A percentile compares a stretch with the other conserved stretches of the same genome.
Evolutionary conservation across 768 basidiomycete genomes (phyloP).

Genomic region (Tylopilus plumbeoviolaceoides): DNA sequence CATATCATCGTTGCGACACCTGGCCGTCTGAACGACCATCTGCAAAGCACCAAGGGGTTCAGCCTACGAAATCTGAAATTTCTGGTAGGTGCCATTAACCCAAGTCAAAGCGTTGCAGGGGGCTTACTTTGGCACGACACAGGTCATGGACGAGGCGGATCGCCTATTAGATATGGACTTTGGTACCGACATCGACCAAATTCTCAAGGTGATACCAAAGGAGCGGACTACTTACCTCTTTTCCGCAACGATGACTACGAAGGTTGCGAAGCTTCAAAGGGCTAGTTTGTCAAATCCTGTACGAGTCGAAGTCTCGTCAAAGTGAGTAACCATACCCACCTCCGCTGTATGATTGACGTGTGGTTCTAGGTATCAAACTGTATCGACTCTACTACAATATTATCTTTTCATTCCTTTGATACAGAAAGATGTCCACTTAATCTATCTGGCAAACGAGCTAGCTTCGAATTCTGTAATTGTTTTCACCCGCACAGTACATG

Average conservation of each 20-base stretch:
- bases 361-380: constrained; percentile 82
- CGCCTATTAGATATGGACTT: constrained; percentile 95
- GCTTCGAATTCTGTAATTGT: constrained; percentile 93
- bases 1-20: constrained; percentile 96
- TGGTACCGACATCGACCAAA: constrained; percentile 91
- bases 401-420: constrained; percentile 90
- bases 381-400: constrained; percentile 91
- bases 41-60: constrained; percentile 98
- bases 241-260: constrained; percentile 98
- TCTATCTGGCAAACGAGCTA: constrained; percentile 84
- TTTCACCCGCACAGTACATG: constrained; percentile 93
- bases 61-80: constrained; percentile 82
- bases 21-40: constrained; percentile 86
- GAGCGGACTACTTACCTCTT: constrained; percentile 95
- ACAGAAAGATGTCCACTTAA: constrained; percentile 88
- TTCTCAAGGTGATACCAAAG: constrained; percentile 90
- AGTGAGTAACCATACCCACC: constrained; percentile 47
- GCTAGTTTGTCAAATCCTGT: constrained; percentile 94
- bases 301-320: constrained; percentile 87
- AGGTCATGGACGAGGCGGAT: constrained; percentile 99
- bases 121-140: constrained; percentile 3
- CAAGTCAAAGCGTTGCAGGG: not conserved
- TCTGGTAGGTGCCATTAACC: constrained; percentile 50
- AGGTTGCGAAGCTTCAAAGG: constrained; percentile 93
- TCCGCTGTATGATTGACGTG: not conserved